A percentile compares a stretch with the other conserved stretches of the same genome.
Conservation (phyloP, 352 stramenopile genomes). For the Labyrinthula sp. region DNA sequence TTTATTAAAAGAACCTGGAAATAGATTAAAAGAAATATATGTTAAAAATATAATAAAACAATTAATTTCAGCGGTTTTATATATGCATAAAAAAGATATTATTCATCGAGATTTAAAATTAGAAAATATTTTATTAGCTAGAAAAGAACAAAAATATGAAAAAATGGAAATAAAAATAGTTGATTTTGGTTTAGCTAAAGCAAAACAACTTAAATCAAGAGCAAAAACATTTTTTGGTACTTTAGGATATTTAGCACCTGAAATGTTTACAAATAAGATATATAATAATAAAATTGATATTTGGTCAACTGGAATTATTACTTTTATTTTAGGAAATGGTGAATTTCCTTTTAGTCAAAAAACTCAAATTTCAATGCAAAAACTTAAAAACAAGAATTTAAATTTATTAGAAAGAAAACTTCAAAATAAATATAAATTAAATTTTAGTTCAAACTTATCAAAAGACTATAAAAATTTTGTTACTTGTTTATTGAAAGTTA, state of each 20-base stretch:
- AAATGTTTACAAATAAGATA: slow-evolving; percentile 87
- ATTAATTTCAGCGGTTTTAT: slow-evolving; percentile 60
- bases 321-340: slow-evolving; percentile 52
- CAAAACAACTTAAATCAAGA: slow-evolving; percentile 40
- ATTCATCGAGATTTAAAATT: slow-evolving; percentile 66
- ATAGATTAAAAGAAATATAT: slow-evolving; percentile 57
- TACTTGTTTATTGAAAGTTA: too few relatives aligned
- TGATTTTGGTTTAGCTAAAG: slow-evolving; percentile 91
- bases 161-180: slow-evolving; percentile 83
- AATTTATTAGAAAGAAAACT: too few relatives aligned
- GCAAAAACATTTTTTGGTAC: slow-evolving; percentile 56
- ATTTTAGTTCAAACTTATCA: too few relatives aligned
- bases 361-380: too few relatives aligned
- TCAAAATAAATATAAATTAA: too few relatives aligned
- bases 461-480: too few relatives aligned
- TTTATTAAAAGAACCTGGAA: slow-evolving; percentile 44
- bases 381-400: too few relatives aligned
- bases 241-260: slow-evolving; percentile 82
- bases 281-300: slow-evolving; percentile 84
- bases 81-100: slow-evolving; percentile 59
- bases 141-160: slow-evolving; percentile 50
- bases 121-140: slow-evolving; percentile 38
- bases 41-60: slow-evolving; percentile 57
- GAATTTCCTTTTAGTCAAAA: slow-evolving; percentile 72
- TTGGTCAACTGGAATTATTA: slow-evolving; percentile 17